phyloP scores from a whole-genome alignment of 352 stramenopile species.

The Phytophthora boehmeriae region DNA sequence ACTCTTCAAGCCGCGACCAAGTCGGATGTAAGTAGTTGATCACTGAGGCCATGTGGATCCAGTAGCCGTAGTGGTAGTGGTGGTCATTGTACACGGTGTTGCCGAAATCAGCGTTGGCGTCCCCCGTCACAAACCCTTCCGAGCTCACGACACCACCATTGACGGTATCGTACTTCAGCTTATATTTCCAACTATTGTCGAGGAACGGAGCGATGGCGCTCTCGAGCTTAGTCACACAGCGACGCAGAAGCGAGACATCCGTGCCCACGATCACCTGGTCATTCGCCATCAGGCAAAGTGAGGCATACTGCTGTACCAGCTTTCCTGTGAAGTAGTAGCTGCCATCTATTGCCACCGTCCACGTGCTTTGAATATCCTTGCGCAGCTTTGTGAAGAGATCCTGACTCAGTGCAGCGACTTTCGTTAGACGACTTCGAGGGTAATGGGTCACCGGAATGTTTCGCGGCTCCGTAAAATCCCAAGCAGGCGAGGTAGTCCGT shows the following conservation, averaged over 20 bases:
- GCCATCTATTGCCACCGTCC: constrained; percentile 51
- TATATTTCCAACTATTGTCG: constrained; percentile 67
- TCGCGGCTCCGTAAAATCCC: constrained; percentile 51
- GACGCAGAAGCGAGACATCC: constrained; percentile 57
- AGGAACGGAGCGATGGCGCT: constrained; percentile 56
- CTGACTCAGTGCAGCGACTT: constrained; percentile 36
- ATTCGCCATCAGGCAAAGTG: constrained; percentile 76
- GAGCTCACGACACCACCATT: constrained; percentile 70
- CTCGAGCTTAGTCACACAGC: constrained; percentile 72
- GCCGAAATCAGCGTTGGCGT: constrained; percentile 72
- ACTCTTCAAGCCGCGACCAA: constrained; percentile 49
- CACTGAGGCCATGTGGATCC: constrained; percentile 64
- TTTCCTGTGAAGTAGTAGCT: constrained; percentile 86
- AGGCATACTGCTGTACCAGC: constrained; percentile 74
- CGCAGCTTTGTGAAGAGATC: constrained; percentile 54
- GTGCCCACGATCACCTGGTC: constrained; percentile 64
- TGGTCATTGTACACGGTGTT: constrained; percentile 84
- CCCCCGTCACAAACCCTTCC: constrained; percentile 52
- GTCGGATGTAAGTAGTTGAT: constrained; percentile 77
- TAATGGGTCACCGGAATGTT: constrained; percentile 67
- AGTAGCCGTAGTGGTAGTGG: constrained; percentile 83
- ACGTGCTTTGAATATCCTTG: constrained; percentile 57
- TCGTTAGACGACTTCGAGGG: constrained; percentile 47
- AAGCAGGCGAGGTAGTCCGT: constrained; percentile 41
- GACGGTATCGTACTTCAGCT: constrained; percentile 67